phyloP scores from a whole-genome alignment of 1,284 basidiomycete species.

The Apiotrichum siamense region DNA sequence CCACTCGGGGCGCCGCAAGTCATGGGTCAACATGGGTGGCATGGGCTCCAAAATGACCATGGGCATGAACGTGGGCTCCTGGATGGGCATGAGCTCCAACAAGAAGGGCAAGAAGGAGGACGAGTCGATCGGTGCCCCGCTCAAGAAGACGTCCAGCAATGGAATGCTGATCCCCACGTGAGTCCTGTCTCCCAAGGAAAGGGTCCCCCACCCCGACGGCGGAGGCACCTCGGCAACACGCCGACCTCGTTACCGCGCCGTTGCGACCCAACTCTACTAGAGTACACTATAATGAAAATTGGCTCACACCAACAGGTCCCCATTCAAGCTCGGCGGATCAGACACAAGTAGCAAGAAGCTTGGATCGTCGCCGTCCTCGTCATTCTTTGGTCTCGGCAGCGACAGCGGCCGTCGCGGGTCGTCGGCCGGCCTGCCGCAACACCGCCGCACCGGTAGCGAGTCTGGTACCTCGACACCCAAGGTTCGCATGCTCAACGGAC shows the following conservation, averaged over 20 bases:
- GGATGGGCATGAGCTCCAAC: slow-evolving; percentile 30
- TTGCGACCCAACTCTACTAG: background rate
- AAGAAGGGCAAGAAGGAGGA: slow-evolving; percentile 34
- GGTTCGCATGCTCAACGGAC: slow-evolving; percentile 45
- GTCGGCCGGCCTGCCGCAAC: slow-evolving; percentile 1
- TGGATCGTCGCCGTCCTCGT: background rate
- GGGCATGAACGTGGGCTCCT: slow-evolving; percentile 24
- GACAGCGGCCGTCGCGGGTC: slow-evolving; percentile 1
- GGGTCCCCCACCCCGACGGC: no score
- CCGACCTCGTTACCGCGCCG: background rate
- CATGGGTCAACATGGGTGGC: slow-evolving; percentile 14
- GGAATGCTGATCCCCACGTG: slow-evolving; percentile 39
- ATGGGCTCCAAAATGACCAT: slow-evolving; percentile 5
- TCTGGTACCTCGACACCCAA: slow-evolving; percentile 2
- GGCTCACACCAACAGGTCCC: background rate
- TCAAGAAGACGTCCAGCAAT: slow-evolving; percentile 40
- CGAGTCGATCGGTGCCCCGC: slow-evolving; percentile 28
- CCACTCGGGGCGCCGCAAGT: slow-evolving; percentile 12
- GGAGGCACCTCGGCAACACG: no score
- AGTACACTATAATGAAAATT: background rate
- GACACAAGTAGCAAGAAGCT: background rate
- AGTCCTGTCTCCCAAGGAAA: slow-evolving; percentile 13
- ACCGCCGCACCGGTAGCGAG: background rate
- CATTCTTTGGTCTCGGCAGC: no score
- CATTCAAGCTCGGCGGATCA: background rate